Base-by-base conservation (phyloP, 768 basidiomycete genomes). In the Leccinellum luteum region DNA sequence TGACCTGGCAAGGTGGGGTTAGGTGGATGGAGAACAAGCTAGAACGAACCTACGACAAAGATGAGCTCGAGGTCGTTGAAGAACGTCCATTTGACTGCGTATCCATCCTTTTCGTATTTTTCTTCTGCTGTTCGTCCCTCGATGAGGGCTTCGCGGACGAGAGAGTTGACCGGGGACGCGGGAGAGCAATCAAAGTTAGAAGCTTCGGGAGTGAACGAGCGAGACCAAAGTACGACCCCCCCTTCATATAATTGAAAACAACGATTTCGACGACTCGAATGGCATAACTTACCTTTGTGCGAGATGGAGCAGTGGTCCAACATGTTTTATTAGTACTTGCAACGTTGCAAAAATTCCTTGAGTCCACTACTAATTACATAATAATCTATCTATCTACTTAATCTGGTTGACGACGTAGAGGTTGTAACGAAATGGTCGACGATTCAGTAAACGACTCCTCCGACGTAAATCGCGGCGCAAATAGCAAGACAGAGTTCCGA, bases 221-320 rank as follows among this genome's bases (percentile, higher is more conserved):
- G 85, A 25, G 92, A 93, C 94, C 94, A 98, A 32, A 98, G 81
- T 34, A 98, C 89, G 55, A 97, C 78, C 32, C 96, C 96, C 58
- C 94, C 94, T 94, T 68, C 2, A 48, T 61, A 32, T 3, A 30
- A 30, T 27, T n/a, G 2, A 17, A n/a, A 10, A 28, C 9, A 10
- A 28, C 9, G 28, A 9, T 8, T 48, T 6, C 4, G 15, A 48
- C 17, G 27, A 15, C 5, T 15, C 38, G 21, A 43, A 12, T 14
- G 48, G 55, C 35, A 50, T 72, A 89, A 94, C 93, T 82, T 92
- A 89, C 94, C 93, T 82, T 92, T 92, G 73, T 94, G 93, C 9
- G 92, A 92, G 67, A 98, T 96, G 28, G 93, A 94, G 72, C 94
- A 92, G 74, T 94, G 91, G 75, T 98, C 95, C 57, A 97, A 84